Evolutionary conservation across 345 rosid species (phyloP).

Genomic region (Eucalyptus microcorys): DNA sequence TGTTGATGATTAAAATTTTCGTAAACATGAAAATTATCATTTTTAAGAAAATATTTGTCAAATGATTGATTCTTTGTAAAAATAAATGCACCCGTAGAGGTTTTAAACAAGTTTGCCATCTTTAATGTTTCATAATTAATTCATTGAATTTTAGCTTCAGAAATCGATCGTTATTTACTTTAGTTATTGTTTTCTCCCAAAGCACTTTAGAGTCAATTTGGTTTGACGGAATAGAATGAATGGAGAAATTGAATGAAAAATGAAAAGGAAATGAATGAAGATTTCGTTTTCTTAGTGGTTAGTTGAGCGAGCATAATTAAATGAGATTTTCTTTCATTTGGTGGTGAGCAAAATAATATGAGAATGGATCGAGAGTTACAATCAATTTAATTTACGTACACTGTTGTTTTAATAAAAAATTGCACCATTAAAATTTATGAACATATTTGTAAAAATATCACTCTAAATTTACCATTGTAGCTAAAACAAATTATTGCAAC

Average conservation of each 20-base stretch:
- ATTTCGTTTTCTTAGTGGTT: not conserved
- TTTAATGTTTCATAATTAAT: not conserved
- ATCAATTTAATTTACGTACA: not conserved
- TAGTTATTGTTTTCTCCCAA: not conserved
- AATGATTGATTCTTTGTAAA: not conserved
- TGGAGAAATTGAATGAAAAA: not conserved
- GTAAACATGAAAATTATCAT: accelerated
- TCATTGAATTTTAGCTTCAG: accelerated
- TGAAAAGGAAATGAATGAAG: not conserved
- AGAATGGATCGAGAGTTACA: not conserved
- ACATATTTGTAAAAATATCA: not conserved
- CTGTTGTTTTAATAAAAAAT: accelerated
- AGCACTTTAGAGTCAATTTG: not conserved
- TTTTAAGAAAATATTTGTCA: not conserved
- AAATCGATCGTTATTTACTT: not conserved
- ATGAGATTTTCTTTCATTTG: not conserved
- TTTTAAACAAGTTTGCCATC: not conserved
- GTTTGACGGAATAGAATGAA: not conserved
- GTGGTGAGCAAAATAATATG: not conserved
- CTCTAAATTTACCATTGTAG: not conserved
- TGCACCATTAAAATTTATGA: not conserved
- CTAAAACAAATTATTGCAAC: not conserved
- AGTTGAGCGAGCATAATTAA: not conserved
- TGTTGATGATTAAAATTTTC: not conserved
- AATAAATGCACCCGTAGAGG: accelerated